Conservation (phyloP, 768 basidiomycete species). For the Boletus pseudopeckii region DNA sequence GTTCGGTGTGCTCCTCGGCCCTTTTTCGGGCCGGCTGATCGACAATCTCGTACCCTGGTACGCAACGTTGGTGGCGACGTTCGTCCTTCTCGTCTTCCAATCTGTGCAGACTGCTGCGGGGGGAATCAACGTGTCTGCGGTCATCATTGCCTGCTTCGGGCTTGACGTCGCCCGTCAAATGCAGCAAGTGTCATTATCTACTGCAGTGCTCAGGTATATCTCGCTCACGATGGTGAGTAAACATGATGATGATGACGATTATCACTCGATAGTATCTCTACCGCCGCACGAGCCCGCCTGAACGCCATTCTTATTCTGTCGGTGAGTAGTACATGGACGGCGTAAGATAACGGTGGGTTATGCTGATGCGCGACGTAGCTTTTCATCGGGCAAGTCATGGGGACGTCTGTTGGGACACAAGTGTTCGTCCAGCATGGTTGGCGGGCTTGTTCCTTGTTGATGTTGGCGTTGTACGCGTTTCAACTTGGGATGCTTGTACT, state of each 20-base stretch:
- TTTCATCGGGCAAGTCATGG: conserved; percentile 81
- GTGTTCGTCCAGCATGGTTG: conserved; percentile 72
- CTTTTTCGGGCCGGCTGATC: conserved; percentile 63
- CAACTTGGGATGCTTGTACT: conserved; percentile 55
- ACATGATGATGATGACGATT: conserved; percentile 10
- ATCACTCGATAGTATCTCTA: conserved; percentile 27
- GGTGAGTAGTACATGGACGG: conserved; percentile 34
- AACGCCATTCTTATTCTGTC: conserved; percentile 76
- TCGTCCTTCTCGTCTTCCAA: conserved; percentile 49
- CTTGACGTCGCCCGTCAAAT: conserved; percentile 75
- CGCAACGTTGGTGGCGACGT: conserved; percentile 56
- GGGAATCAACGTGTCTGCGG: conserved; percentile 65
- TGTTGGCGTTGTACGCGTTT: conserved; percentile 55
- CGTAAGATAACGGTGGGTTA: background rate
- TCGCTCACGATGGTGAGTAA: background rate
- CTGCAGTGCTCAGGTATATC: conserved; percentile 53
- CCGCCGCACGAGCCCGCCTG: conserved; percentile 60
- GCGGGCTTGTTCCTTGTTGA: conserved; percentile 60
- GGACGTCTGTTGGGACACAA: conserved; percentile 69
- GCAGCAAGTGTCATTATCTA: conserved; percentile 64
- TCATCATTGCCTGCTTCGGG: conserved; percentile 66
- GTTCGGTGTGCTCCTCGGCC: conserved; percentile 67
- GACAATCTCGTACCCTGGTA: conserved; percentile 78
- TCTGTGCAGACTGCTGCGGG: conserved; percentile 67
- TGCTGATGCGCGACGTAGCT: conserved; percentile 28